A percentile compares a stretch with the other conserved stretches of the same genome.
Conservation (phyloP, 164 flowering plant genomes). For the Kalanchoe fedtschenkoi region DNA sequence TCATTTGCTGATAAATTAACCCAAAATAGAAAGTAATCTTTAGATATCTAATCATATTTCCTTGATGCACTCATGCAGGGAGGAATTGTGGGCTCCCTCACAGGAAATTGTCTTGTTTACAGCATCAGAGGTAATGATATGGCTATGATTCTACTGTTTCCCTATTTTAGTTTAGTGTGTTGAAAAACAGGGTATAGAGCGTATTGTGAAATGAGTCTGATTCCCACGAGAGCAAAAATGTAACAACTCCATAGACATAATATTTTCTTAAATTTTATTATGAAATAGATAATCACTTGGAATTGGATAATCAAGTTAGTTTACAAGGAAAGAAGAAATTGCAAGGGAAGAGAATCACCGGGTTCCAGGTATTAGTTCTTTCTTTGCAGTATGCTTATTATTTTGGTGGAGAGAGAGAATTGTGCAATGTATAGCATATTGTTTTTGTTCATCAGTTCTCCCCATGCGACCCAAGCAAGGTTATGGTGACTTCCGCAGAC, state of each 20-base stretch:
- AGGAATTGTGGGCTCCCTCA: constrained; percentile 56
- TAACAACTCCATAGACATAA: background rate
- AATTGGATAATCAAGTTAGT: constrained; percentile 34
- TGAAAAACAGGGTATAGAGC: too few species aligned
- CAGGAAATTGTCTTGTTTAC: constrained; percentile 56
- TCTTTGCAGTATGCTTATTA: background rate
- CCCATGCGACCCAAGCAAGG: constrained; percentile 39
- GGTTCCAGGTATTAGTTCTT: constrained; percentile 39
- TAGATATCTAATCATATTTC: background rate
- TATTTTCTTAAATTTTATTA: too few species aligned
- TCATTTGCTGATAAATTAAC: background rate
- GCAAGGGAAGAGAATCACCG: constrained; percentile 37
- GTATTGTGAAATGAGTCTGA: background rate
- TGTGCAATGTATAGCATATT: background rate
- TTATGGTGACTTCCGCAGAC: constrained; percentile 60
- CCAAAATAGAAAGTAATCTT: background rate
- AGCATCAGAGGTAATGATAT: constrained; percentile 36
- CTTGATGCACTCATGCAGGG: constrained; percentile 30
- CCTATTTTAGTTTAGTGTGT: too few species aligned
- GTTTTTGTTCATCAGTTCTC: constrained; percentile 24
- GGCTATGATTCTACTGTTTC: too few species aligned
- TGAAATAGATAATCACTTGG: constrained; percentile 36
- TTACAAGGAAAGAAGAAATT: constrained; percentile 44
- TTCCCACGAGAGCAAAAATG: background rate
- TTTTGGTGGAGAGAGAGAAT: background rate